Evolutionary conservation across 2,329 filamentous ascomycete species (phyloP), one percentile per base, ranked within the genome.

Genomic region (Bipolaris victoriae): DNA sequence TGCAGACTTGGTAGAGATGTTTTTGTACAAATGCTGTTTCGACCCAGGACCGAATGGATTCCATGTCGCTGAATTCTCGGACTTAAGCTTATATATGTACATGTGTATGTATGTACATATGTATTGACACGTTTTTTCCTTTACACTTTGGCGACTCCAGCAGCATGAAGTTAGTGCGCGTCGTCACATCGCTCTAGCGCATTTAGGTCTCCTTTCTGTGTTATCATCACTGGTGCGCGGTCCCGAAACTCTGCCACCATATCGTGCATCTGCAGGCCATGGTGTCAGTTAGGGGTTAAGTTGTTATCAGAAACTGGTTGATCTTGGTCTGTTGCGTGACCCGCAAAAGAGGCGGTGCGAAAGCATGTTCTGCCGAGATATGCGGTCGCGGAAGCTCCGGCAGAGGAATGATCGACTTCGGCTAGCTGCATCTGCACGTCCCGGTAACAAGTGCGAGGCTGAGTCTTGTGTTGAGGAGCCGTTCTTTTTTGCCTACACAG

Each of bases 191-290:
- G 22, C 37, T 41, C 43, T 57, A 76, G 53, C 5, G 59, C 51
- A 79, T 10, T 13, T 10, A 29, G 26, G 26, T 10, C 26, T 3
- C 26, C 26, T 29, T 29, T 29, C 26, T 29, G 7, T 29, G 26
- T 29, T 10, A 29, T 7, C 26, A 31, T 31, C 29, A 5, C 29
- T 31, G 10, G 10, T 31, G 60, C 2, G 69, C 74, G 3, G 76
- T 78, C 22, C 76, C 56, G 1, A 72, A 65, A 22, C 76, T 72
- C 58, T 78, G 76, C 22, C 77, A 59, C 76, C 77, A 78, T 59
- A 78, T 78, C 77, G 75, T 78, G 6, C 73, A 53, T 7, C 77
- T 68, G 51, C 76, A 79, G 13, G 76, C 78, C 9, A 79, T 68
- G 0, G 75, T 76, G 1, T 53, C 64, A 10, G 72, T 63, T 69